Evolutionary conservation across 1,284 basidiomycete genomes (phyloP).

Genomic region (Lentinus polychrous): DNA sequence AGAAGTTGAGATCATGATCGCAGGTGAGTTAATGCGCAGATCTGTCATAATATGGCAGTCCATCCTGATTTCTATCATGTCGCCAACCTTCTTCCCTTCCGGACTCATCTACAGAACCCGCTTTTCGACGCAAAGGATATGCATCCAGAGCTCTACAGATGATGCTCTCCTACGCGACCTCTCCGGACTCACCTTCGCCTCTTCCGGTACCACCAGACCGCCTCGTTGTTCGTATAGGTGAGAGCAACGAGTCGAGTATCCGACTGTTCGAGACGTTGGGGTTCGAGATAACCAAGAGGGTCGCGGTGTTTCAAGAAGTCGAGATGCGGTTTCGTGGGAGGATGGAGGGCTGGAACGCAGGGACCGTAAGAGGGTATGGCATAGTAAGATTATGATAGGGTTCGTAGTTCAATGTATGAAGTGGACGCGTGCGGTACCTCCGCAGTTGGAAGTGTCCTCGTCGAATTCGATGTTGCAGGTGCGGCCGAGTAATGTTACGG

Average conservation of each 20-base stretch:
- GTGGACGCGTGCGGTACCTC: too few species aligned
- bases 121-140: conserved; percentile 58
- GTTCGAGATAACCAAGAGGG: conserved; percentile 56
- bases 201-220: conserved; percentile 31
- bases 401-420: too few species aligned
- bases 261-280: conserved; percentile 63
- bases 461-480: too few species aligned
- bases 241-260: conserved; percentile 47
- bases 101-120: conserved; percentile 36
- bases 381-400: background rate
- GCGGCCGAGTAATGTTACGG: too few species aligned
- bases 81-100: background rate
- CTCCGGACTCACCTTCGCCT: conserved; percentile 14
- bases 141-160: conserved; percentile 61
- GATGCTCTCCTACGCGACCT: conserved; percentile 57
- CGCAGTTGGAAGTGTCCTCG: too few species aligned
- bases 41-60: too few species aligned
- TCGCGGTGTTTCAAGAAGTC: conserved; percentile 69
- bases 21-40: conserved; percentile 36
- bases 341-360: conserved; percentile 1
- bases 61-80: too few species aligned
- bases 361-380: conserved; percentile 1
- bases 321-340: conserved; percentile 45
- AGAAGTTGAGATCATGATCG: conserved; percentile 83
- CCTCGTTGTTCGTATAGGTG: conserved; percentile 51